Percentiles rank a stretch among this genome's conserved stretches.
phyloP scores from a whole-genome alignment of 495 filamentous ascomycete species.

The Penicillium antarcticum region DNA sequence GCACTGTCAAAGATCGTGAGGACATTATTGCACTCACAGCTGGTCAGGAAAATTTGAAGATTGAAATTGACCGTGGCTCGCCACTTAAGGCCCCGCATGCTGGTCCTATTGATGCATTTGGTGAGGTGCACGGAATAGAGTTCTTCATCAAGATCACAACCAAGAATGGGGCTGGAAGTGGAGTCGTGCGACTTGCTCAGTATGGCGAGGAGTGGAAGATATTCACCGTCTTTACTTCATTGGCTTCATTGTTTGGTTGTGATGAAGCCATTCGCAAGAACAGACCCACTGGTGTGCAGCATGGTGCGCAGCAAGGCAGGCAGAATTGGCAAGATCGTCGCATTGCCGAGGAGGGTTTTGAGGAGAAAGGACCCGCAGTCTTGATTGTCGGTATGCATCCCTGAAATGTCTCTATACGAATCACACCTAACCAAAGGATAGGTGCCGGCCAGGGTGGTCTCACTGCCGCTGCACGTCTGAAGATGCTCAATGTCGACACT shows the following conservation, averaged over 20 bases:
- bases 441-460: slow-evolving; percentile 54
- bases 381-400: slow-evolving; percentile 60
- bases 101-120: slow-evolving; percentile 45
- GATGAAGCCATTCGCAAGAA: slow-evolving; percentile 39
- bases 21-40: slow-evolving; percentile 49
- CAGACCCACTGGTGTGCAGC: slow-evolving; percentile 47
- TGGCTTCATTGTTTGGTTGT: slow-evolving; percentile 45
- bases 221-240: slow-evolving; percentile 58
- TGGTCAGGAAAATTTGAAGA: slow-evolving; percentile 25
- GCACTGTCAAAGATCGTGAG: slow-evolving; percentile 52
- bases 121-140: slow-evolving; percentile 49
- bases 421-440: slow-evolving; percentile 9
- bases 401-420: not conserved
- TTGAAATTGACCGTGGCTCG: slow-evolving; percentile 50
- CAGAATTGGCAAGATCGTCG: slow-evolving; percentile 68
- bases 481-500: slow-evolving; percentile 62
- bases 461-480: slow-evolving; percentile 64
- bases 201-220: slow-evolving; percentile 55
- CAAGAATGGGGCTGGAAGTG: slow-evolving; percentile 49
- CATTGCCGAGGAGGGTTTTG: slow-evolving; percentile 49
- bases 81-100: slow-evolving; percentile 45
- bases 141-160: slow-evolving; percentile 49
- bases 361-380: slow-evolving; percentile 55
- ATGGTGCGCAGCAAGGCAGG: slow-evolving; percentile 47
- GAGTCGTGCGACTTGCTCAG: slow-evolving; percentile 54